A percentile compares a stretch with the other conserved stretches of the same genome.
These are phyloP conservation scores for Afroboletus lepidellus DNA, from an alignment of 1,284 basidiomycete genomes.

Conservation along the genomic window DNA sequence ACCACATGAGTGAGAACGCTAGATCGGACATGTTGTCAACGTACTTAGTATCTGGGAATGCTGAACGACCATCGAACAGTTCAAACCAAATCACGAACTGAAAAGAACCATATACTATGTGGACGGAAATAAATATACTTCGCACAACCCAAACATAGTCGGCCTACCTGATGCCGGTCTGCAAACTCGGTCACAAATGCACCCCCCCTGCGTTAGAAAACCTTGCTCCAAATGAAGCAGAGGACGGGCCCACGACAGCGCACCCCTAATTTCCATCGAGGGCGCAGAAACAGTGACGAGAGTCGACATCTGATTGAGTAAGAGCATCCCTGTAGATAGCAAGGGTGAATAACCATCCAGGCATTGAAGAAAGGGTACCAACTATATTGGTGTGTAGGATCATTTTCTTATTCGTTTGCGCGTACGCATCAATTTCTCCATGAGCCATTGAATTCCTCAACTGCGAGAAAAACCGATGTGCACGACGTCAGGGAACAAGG, in stretches of 20 bases:
- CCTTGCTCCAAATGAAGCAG: constrained; percentile 58
- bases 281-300: constrained; percentile 54
- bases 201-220: constrained; percentile 70
- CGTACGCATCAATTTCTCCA: constrained; percentile 74
- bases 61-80: constrained; percentile 22
- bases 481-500: background rate
- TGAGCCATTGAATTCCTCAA: constrained; percentile 63
- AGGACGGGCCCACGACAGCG: constrained; percentile 50
- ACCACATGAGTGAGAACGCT: too few relatives aligned
- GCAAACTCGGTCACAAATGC: constrained; percentile 73
- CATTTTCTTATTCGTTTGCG: constrained; percentile 60
- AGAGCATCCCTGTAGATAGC: constrained; percentile 48
- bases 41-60: constrained; percentile 56
- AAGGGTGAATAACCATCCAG: too few relatives aligned
- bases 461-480: constrained; percentile 21
- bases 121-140: background rate
- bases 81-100: constrained; percentile 36
- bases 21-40: constrained; percentile 38
- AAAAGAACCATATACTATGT: constrained; percentile 75
- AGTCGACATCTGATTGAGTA: constrained; percentile 49
- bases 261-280: constrained; percentile 64
- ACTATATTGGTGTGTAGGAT: constrained; percentile 60
- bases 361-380: too few relatives aligned
- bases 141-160: constrained; percentile 2
- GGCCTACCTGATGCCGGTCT: constrained; percentile 58